Percentiles rank a stretch among this genome's conserved stretches.
phyloP scores from a whole-genome alignment of 441 rosid genomes.

The Populus hybrid region DNA sequence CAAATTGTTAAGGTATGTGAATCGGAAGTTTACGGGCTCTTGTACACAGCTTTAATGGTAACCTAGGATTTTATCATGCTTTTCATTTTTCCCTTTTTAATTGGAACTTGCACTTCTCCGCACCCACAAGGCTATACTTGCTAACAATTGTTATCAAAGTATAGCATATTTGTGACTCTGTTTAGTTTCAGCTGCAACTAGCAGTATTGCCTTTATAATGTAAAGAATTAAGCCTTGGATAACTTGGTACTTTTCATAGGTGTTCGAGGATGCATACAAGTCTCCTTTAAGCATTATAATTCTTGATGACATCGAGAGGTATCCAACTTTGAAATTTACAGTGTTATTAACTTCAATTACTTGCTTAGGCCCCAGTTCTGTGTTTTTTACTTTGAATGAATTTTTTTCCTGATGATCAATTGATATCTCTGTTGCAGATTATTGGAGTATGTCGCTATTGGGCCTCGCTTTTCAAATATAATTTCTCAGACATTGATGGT shows the following conservation, averaged over 20 bases:
- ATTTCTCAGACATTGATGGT: conserved; percentile 88
- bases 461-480: conserved; percentile 93
- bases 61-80: neutral
- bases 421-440: conserved; percentile 47
- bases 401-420: neutral
- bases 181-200: conserved; percentile 10
- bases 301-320: conserved; percentile 98
- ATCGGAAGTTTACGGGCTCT: conserved; percentile 5
- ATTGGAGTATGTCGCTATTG: conserved; percentile 88
- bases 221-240: conserved; percentile 4
- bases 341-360: neutral
- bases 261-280: conserved; percentile 97
- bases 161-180: neutral
- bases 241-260: conserved; percentile 37
- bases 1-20: conserved; percentile 82
- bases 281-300: conserved; percentile 93
- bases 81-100: neutral
- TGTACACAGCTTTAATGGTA: neutral
- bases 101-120: conserved; percentile 1
- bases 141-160: neutral
- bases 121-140: neutral
- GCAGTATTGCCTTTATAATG: neutral
- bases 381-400: neutral
- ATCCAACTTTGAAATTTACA: conserved; percentile 10
- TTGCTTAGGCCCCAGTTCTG: neutral